Base-by-base conservation (phyloP, 2,329 filamentous ascomycete genomes). In the Cercospora berteroae region DNA sequence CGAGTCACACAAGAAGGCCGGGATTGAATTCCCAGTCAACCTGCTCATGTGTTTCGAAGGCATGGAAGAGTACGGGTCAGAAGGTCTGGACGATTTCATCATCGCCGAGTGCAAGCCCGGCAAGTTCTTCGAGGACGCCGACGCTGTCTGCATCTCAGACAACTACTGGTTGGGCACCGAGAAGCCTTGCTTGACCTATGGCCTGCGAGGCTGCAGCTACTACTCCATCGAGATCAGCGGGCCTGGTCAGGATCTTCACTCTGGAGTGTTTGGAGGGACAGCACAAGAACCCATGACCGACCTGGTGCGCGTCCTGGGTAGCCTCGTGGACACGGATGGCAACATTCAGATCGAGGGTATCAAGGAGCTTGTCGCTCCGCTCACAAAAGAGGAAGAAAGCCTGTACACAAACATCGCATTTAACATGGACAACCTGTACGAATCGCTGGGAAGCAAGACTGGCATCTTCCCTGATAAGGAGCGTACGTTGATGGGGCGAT, bases 151-250 rank as follows among this genome's bases (percentile, higher is more conserved):
- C 83, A 99, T 99, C 79, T 97, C 93, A 58, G 95, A 99, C 82
- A 99, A 99, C 87, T 99, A 99, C 88, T 99, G 95, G 95, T 89
- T 99, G 48, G 95, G 95, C 67, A 98, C 95, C 5, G 93, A 98
- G 86, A 97, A 97, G 86, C 95, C 95, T 12, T 99, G 95, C 81
- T 83, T 99, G 77, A 99, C 95, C 9, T 99, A 99, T 80, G 95
- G 95, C 74, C 90, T 99, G 70, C 91, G 95, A 73, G 95, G 95
- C 63, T 96, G 92, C 88, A 98, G 96, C 84, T 99, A 99, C 87
- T 99, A 98, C 85, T 92, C 90, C 62, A 82, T 99, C 73, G 91
- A 95, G 81, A 85, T 99, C 71, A 93, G 91, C 8, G 95, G 95
- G 0, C 95, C 95, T 10, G 95, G 90, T 48, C 92, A 94, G 73